phyloP scores from a whole-genome alignment of 495 filamentous ascomycete species.

The Diplogelasinospora grovesii region DNA sequence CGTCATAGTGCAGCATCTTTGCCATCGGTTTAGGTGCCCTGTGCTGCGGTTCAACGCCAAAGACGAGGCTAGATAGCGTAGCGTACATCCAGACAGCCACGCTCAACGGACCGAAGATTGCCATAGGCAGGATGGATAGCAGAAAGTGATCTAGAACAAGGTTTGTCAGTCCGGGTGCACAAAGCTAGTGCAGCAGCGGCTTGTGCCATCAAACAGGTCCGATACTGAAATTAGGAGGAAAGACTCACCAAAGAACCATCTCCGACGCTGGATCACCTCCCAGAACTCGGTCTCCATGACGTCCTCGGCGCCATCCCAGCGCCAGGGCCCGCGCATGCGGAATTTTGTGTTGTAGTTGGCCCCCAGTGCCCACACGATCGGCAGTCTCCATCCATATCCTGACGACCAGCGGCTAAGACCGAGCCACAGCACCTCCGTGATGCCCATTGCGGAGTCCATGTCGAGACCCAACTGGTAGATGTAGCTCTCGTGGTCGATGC shows the following conservation, averaged over 20 bases:
- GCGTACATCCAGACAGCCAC: conserved; percentile 15
- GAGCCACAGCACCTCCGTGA: conserved; percentile 20
- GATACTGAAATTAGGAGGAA: conserved; percentile 33
- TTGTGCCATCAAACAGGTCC: conserved; percentile 25
- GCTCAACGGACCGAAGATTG: conserved; percentile 28
- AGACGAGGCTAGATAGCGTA: conserved; percentile 4
- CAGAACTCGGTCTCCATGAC: conserved; percentile 33
- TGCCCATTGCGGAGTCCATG: conserved; percentile 31
- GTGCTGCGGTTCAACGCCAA: conserved; percentile 8
- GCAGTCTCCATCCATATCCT: conserved; percentile 20
- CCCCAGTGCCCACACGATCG: conserved; percentile 31
- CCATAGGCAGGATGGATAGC: conserved; percentile 20
- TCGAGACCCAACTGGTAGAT: conserved; percentile 39
- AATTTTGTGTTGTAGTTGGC: conserved; percentile 38
- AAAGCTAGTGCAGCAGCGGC: too few relatives aligned
- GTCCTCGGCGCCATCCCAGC: conserved; percentile 29
- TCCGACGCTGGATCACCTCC: conserved; percentile 24
- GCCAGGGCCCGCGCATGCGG: conserved; percentile 23
- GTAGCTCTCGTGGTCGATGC: conserved; percentile 42
- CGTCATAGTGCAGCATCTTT: too few relatives aligned
- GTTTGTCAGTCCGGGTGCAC: conserved; percentile 13
- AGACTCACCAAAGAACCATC: conserved; percentile 27
- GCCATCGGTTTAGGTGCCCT: too few relatives aligned
- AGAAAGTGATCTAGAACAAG: conserved; percentile 16
- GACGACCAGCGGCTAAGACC: conserved; percentile 1